A percentile compares a stretch with the other conserved stretches of the same genome.
These are phyloP conservation scores for Casuarina glauca DNA, from an alignment of 306 rosid genomes.

Conservation along the genomic window DNA sequence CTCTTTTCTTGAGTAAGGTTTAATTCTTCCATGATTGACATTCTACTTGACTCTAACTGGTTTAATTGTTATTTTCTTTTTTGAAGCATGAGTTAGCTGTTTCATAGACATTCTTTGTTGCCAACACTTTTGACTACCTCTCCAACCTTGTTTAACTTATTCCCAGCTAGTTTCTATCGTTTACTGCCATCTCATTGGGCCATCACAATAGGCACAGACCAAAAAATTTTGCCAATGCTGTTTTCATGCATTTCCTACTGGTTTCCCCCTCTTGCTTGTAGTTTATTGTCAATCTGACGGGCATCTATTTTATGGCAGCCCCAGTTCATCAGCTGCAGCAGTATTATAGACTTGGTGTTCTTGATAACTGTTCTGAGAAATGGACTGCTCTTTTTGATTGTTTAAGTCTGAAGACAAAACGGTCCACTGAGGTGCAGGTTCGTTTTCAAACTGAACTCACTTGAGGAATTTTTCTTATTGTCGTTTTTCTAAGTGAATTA, in stretches of 20 bases:
- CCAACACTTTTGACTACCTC: background rate
- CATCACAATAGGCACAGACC: background rate
- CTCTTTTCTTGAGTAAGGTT: slow-evolving; percentile 1
- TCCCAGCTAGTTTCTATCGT: background rate
- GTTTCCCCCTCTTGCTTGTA: background rate
- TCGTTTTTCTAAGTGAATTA: background rate
- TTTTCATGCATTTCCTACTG: background rate
- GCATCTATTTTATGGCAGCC: slow-evolving; percentile 47
- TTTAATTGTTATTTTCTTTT: background rate
- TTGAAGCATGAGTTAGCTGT: background rate
- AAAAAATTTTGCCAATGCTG: background rate
- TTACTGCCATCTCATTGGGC: background rate
- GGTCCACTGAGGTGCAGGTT: slow-evolving; percentile 61
- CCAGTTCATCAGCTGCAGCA: slow-evolving; percentile 95
- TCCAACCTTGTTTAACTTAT: background rate
- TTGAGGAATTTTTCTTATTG: background rate
- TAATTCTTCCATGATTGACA: background rate
- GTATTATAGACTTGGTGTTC: slow-evolving; percentile 73
- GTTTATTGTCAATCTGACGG: slow-evolving; percentile 8
- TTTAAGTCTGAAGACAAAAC: slow-evolving; percentile 73
- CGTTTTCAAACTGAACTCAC: slow-evolving; percentile 11
- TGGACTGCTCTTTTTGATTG: slow-evolving; percentile 69
- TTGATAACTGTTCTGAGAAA: slow-evolving; percentile 69
- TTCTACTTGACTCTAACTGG: background rate
- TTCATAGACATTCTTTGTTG: background rate